Base-by-base conservation (phyloP, 2,329 filamentous ascomycete species). In the Akanthomyces uredinophilus region DNA sequence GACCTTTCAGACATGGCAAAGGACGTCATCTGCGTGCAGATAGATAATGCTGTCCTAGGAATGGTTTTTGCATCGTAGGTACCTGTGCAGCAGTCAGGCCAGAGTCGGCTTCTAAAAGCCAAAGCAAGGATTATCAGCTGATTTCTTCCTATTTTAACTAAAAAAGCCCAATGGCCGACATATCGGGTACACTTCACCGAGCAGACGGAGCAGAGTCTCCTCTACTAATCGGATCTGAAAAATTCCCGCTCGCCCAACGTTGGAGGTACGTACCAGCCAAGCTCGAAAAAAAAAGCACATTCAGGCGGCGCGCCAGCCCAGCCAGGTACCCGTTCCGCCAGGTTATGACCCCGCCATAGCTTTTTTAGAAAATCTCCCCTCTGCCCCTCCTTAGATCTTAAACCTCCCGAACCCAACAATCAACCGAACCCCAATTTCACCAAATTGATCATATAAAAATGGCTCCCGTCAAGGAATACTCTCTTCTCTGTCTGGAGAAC, bases 401-500 rank as follows among this genome's bases (percentile, higher is more conserved):
- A 50, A 62, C 58, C 61, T 64, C 39, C 54, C 37, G 29, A 29
- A 59, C 51, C 29, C 41, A 57, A 37, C 32, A 47, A 35, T 65
- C 60, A 64, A 63, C 60, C 62, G 53, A 60, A 64, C 58, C 50
- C 62, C 58, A 51, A 65, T 58, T 52, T 59, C 64, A 61, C 65
- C 53, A 66, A 53, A 44, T 51, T 50, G 29, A 68, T 66, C 65
- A 65, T 22, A 71, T 66, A 71, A 80, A 72, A 67, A 96, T 96
- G 91, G 83, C 90, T 73, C 77, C 87, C 69, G 74, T 78, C 70
- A 89, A 92, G 79, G 88, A 92, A 78, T 98, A 89, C 81, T 83
- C 91, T 77, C 89, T 99, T 72, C 84, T 98, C 73, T 95, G 90
- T 79, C 81, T 99, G 72, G 95, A 97, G 88, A 99, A 99, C 79